A percentile compares a stretch with the other conserved stretches of the same genome.
These are phyloP conservation scores for Sporobolomyces pararoseus DNA, from an alignment of 768 basidiomycete species.

Conservation along the genomic window DNA sequence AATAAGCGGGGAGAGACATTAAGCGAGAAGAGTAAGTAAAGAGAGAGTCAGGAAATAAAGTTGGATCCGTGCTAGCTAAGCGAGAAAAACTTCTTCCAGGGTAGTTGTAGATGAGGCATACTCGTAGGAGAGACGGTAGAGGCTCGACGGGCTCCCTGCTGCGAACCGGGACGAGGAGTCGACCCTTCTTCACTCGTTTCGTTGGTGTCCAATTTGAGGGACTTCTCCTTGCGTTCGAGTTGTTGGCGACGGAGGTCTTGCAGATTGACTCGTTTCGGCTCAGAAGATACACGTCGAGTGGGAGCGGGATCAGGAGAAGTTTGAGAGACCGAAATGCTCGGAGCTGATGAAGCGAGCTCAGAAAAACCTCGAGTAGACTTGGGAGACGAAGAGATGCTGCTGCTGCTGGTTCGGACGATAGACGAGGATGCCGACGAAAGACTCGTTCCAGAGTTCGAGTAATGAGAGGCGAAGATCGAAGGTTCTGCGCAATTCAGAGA, in stretches of 20 bases:
- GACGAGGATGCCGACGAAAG: conserved; percentile 17
- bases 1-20: too few relatives aligned
- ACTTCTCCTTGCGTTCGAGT: not conserved
- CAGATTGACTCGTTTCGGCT: not conserved
- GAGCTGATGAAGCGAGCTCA: not conserved
- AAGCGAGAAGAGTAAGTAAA: too few relatives aligned
- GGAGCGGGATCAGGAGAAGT: not conserved
- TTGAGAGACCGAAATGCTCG: not conserved
- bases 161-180: not conserved
- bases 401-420: not conserved
- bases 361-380: not conserved
- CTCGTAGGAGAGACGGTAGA: not conserved
- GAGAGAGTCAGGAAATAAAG: too few relatives aligned
- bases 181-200: not conserved
- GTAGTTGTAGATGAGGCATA: not conserved
- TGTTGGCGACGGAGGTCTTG: conserved; percentile 1
- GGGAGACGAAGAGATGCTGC: not conserved
- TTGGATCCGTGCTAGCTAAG: too few relatives aligned
- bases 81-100: not conserved
- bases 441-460: conserved; percentile 23
- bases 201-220: not conserved
- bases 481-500: not conserved
- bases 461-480: conserved; percentile 16
- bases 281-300: not conserved
- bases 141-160: not conserved